These are phyloP conservation scores for Pseudozyma sp. DNA, from an alignment of 1,284 basidiomycete species.

Conservation along the genomic window DNA sequence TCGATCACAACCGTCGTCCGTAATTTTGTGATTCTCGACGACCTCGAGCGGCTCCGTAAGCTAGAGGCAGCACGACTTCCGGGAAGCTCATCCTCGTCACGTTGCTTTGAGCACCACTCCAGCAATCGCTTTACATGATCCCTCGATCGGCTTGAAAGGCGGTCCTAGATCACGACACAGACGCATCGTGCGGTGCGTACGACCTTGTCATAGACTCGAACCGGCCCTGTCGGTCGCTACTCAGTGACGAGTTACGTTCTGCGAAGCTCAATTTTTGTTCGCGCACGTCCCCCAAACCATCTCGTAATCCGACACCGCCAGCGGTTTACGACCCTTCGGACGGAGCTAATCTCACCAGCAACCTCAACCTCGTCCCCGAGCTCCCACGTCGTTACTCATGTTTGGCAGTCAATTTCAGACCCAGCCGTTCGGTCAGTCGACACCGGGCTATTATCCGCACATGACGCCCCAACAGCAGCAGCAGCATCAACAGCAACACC, in stretches of 20 bases:
- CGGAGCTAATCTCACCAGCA: background rate
- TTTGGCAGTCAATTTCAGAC: slow-evolving; percentile 53
- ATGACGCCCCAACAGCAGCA: slow-evolving; percentile 40
- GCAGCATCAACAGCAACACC: slow-evolving; percentile 41
- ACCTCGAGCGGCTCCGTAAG: too few species aligned
- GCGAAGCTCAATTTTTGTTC: too few species aligned
- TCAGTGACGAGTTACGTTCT: too few species aligned
- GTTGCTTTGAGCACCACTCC: background rate
- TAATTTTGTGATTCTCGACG: too few species aligned
- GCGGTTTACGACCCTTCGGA: background rate
- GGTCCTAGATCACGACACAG: background rate
- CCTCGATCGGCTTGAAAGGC: background rate
- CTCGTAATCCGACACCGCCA: too few species aligned
- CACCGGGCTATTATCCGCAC: slow-evolving; percentile 53
- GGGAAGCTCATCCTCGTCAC: background rate
- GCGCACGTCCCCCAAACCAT: too few species aligned
- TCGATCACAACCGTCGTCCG: too few species aligned
- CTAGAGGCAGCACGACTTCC: too few species aligned
- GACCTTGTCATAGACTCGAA: too few species aligned
- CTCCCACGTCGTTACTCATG: slow-evolving; percentile 17
- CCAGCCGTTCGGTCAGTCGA: slow-evolving; percentile 55
- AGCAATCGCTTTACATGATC: background rate
- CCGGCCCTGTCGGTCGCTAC: too few species aligned
- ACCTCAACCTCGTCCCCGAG: background rate
- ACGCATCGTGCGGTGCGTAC: background rate